phyloP scores from a whole-genome alignment of 495 filamentous ascomycete genomes.

The Pseudomonodictys pantanalensis region DNA sequence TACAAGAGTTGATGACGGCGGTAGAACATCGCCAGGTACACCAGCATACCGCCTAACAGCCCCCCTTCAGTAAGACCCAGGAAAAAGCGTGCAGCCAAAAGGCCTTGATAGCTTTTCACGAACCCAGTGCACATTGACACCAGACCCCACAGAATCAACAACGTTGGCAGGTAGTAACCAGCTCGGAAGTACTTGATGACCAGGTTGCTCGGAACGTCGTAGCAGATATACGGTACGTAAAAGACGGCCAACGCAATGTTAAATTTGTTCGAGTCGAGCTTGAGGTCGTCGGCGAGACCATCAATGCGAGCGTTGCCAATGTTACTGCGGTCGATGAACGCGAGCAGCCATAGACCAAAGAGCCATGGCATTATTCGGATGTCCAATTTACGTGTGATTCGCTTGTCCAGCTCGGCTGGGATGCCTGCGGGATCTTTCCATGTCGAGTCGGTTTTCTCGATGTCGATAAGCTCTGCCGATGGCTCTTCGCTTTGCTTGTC shows the following conservation, averaged over 20 bases:
- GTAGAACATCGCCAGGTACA: constrained; percentile 53
- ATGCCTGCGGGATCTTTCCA: constrained; percentile 1
- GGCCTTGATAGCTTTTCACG: constrained; percentile 46
- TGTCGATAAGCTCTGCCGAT: background rate
- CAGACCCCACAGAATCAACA: constrained; percentile 48
- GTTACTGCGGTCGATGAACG: constrained; percentile 54
- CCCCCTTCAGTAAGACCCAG: constrained; percentile 50
- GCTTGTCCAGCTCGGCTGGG: constrained; percentile 29
- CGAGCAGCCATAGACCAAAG: constrained; percentile 52
- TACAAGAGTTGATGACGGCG: constrained; percentile 45
- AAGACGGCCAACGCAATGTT: constrained; percentile 50
- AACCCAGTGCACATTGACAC: constrained; percentile 54
- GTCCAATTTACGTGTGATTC: constrained; percentile 43
- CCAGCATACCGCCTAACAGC: constrained; percentile 53
- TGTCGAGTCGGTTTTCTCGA: constrained; percentile 24
- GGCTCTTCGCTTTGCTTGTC: background rate
- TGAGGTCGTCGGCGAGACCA: constrained; percentile 45
- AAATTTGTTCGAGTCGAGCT: constrained; percentile 44
- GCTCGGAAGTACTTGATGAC: constrained; percentile 43
- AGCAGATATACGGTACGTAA: constrained; percentile 52
- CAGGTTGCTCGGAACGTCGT: constrained; percentile 50
- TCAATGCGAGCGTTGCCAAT: constrained; percentile 52
- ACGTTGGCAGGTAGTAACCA: constrained; percentile 34
- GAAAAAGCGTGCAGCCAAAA: constrained; percentile 44
- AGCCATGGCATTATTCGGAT: constrained; percentile 50